Conservation (phyloP, 1,139 yeast species). For the Hansenula sp. region DNA sequence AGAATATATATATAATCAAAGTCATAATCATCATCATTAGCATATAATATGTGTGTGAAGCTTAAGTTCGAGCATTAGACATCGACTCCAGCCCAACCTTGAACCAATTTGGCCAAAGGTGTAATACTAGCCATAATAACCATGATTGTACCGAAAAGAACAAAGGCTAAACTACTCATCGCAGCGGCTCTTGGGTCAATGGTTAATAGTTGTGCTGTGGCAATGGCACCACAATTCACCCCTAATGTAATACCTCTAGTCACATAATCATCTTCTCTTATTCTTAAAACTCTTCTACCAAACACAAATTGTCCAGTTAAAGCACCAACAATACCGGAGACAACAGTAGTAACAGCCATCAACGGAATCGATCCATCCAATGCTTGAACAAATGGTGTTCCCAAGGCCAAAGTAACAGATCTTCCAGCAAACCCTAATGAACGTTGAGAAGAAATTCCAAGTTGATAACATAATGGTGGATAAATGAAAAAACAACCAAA, state of each 20-base stretch:
- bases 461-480: slow-evolving; percentile 61
- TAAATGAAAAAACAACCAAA: slow-evolving; percentile 61
- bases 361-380: slow-evolving; percentile 67
- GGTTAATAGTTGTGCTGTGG: slow-evolving; percentile 68
- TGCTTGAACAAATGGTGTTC: slow-evolving; percentile 65
- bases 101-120: slow-evolving; percentile 36
- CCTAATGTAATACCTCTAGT: slow-evolving; percentile 77
- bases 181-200: slow-evolving; percentile 81
- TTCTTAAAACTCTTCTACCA: slow-evolving; percentile 36
- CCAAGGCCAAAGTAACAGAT: slow-evolving; percentile 77
- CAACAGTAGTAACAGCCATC: slow-evolving; percentile 76
- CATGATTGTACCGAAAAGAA: slow-evolving; percentile 70
- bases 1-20: no score
- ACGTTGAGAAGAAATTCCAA: slow-evolving; percentile 58
- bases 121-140: slow-evolving; percentile 61
- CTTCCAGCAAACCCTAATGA: slow-evolving; percentile 77
- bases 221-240: slow-evolving; percentile 77
- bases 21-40: no score
- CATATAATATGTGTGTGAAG: no score
- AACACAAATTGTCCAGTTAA: slow-evolving; percentile 56
- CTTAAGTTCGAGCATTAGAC: no score
- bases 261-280: slow-evolving; percentile 63
- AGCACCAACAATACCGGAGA: slow-evolving; percentile 77
- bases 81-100: slow-evolving; percentile 28
- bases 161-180: slow-evolving; percentile 68